A percentile compares a stretch with the other conserved stretches of the same genome.
These are phyloP conservation scores for Barbatosphaeria neglecta DNA, from an alignment of 495 filamentous ascomycete genomes.

Conservation along the genomic window DNA sequence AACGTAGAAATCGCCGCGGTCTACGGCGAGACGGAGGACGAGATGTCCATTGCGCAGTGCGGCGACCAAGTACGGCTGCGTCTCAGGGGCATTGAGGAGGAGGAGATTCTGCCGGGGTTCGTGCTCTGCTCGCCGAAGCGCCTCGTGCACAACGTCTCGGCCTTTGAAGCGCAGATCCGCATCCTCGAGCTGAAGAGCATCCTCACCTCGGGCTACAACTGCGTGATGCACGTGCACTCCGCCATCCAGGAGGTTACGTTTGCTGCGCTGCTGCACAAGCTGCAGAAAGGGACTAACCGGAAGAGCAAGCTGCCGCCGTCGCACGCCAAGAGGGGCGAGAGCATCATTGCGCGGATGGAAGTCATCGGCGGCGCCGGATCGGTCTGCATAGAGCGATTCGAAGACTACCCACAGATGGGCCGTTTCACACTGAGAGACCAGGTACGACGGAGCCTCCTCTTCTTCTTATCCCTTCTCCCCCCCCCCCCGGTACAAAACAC, in stretches of 20 bases:
- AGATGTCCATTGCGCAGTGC: constrained; percentile 64
- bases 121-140: constrained; percentile 89
- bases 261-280: constrained; percentile 73
- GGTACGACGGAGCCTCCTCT: constrained; percentile 47
- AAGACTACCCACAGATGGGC: constrained; percentile 88
- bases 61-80: constrained; percentile 93
- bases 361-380: constrained; percentile 71
- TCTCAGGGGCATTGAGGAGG: constrained; percentile 89
- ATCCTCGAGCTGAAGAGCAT: constrained; percentile 94
- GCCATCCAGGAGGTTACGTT: constrained; percentile 77
- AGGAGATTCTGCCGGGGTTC: constrained; percentile 91
- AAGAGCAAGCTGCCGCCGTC: constrained; percentile 87
- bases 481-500: no score
- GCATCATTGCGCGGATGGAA: constrained; percentile 85
- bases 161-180: constrained; percentile 93
- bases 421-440: constrained; percentile 92
- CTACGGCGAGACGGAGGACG: constrained; percentile 95
- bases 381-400: constrained; percentile 86
- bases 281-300: constrained; percentile 90
- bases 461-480: no score
- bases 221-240: constrained; percentile 85
- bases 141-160: constrained; percentile 75
- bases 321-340: constrained; percentile 84
- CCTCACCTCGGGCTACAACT: constrained; percentile 66
- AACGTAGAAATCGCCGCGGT: constrained; percentile 67